Evolutionary conservation across 1,284 basidiomycete genomes (phyloP), one percentile per base, ranked within the genome.

Genomic region (Hemileia vastatrix): DNA sequence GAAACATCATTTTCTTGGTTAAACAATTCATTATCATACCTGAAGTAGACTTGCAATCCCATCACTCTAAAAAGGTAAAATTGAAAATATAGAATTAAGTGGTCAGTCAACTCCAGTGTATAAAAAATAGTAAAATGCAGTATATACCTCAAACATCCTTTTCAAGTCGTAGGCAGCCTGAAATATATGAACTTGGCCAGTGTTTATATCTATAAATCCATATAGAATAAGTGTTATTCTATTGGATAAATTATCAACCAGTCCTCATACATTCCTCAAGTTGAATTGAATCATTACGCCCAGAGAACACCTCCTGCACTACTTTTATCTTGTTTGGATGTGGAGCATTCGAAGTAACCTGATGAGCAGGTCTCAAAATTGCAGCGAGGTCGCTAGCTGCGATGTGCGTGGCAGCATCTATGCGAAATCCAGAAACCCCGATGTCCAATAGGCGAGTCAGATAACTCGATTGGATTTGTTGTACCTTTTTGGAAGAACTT

Each of bases 371-470:
- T 19, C 33, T 43, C 6, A 61, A 33, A 23, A 61, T 61, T 13
- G 40, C 21, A 1, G 27, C 21, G 1, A 61, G 50, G 18, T 61
- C 59, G 27, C 9, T n/a, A 6, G 52, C 52, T 24, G 52, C 43
- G n/a, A 61, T 61, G 44, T 61, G 59, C 40, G 54, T 61, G 19
- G 59, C 59, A 21, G 59, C 59, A 36, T 61, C 59, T 19, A 61
- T 36, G 19, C 59, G 23, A 23, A 61, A 48, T 3, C 59, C 59
- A 11, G 40, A n/a, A n/a, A 61, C 52, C 6, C 44, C 44, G 6
- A 53, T 54, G 1, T 21, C 19, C 1, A 49, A n/a, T 6, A 61
- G 45, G 8, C 51, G 19, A 3, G 27, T 18, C 3, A 61, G 32
- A 36, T 61, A 61, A 5, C 11, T 11, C 9, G 32, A 32, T n/a